Conservation (phyloP, 176 grass and related monocot species). For the Oropetium thomaeum region DNA sequence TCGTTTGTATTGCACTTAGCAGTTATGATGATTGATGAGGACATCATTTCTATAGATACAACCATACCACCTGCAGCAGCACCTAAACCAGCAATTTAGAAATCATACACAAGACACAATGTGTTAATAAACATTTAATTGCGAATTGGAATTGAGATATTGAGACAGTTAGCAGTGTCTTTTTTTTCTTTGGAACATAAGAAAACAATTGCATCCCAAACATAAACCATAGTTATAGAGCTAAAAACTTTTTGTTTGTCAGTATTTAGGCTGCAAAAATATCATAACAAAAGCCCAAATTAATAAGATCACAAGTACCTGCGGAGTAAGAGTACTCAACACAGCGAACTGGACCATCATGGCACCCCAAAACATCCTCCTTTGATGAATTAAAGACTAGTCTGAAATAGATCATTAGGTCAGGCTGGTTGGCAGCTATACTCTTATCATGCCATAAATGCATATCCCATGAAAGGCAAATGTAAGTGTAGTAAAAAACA, state of each 20-base stretch:
- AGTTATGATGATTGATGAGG: too few relatives aligned
- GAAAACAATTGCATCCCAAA: neutral
- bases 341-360: conserved; percentile 93
- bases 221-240: neutral
- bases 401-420: conserved; percentile 48
- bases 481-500: neutral
- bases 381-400: conserved; percentile 72
- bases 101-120: too few relatives aligned
- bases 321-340: conserved; percentile 95
- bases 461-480: neutral
- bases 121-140: neutral
- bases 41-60: too few relatives aligned
- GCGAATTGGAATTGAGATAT: neutral
- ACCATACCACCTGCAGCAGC: too few relatives aligned
- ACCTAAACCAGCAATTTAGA: too few relatives aligned
- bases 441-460: neutral
- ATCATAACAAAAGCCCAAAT: neutral
- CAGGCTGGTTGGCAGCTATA: conserved; percentile 8
- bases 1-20: neutral
- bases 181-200: neutral
- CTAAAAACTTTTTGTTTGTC: conserved; percentile 1
- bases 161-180: neutral
- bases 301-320: conserved; percentile 48
- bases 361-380: conserved; percentile 79
- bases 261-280: conserved; percentile 28